Evolutionary conservation across 768 basidiomycete genomes (phyloP).

Genomic region (Omphalotus guepiniiformis): DNA sequence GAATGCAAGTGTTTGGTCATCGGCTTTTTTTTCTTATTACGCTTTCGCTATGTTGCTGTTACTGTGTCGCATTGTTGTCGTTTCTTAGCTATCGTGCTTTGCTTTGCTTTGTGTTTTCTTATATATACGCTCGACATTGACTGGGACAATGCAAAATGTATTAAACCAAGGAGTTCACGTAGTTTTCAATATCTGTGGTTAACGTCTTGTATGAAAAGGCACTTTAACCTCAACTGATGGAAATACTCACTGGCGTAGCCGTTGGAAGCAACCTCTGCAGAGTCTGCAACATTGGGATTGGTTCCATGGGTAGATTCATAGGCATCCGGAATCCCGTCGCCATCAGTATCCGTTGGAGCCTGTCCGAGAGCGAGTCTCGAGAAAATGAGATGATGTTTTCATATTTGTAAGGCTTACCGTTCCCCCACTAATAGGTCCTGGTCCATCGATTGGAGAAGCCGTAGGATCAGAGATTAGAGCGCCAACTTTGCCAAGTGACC

Average conservation of each 20-base stretch:
- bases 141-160: too few species aligned
- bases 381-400: too few species aligned
- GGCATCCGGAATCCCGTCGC: conserved; percentile 30
- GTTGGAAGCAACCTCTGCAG: conserved; percentile 27
- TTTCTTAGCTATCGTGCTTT: background rate
- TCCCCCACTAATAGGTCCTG: conserved; percentile 27
- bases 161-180: conserved; percentile 32
- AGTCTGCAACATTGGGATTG: conserved; percentile 27
- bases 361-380: conserved; percentile 8
- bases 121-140: too few species aligned
- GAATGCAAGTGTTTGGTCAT: background rate
- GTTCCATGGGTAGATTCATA: conserved; percentile 30
- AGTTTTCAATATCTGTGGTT: conserved; percentile 31
- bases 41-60: conserved; percentile 1
- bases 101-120: conserved; percentile 2
- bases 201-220: too few species aligned
- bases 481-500: conserved; percentile 28
- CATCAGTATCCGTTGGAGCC: conserved; percentile 26
- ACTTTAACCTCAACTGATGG: too few species aligned
- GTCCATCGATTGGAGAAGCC: conserved; percentile 25
- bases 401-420: conserved; percentile 17
- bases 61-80: background rate
- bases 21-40: background rate
- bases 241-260: conserved; percentile 29
- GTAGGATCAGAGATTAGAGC: conserved; percentile 27